Evolutionary conservation across 139 green algal genomes (phyloP).

Genomic region (Picochlorum sp.): DNA sequence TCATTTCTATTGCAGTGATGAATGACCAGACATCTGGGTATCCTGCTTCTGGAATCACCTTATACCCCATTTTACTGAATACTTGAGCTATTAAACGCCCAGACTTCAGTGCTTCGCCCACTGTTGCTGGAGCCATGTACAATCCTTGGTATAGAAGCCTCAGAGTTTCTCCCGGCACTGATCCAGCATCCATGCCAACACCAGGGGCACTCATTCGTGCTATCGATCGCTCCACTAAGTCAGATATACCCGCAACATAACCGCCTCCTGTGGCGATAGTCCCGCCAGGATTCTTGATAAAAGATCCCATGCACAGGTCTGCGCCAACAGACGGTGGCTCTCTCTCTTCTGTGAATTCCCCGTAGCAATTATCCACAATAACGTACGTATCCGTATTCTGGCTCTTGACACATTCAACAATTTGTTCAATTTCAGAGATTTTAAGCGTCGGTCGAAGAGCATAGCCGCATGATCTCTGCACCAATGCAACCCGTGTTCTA

Average conservation of each 20-base stretch:
- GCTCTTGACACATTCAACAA: constrained; percentile 44
- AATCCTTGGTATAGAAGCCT: constrained; percentile 79
- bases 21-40: constrained; percentile 44
- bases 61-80: constrained; percentile 47
- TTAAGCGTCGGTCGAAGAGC: constrained; percentile 70
- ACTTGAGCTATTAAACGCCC: constrained; percentile 72
- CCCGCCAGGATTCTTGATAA: constrained; percentile 95
- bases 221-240: constrained; percentile 62
- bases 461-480: constrained; percentile 96
- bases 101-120: constrained; percentile 89
- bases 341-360: constrained; percentile 83
- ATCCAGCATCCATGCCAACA: constrained; percentile 74
- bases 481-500: constrained; percentile 58
- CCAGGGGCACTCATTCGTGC: constrained; percentile 79
- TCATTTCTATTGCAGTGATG: constrained; percentile 82
- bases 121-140: constrained; percentile 75
- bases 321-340: constrained; percentile 83
- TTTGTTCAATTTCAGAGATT: constrained; percentile 64
- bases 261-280: constrained; percentile 81
- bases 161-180: constrained; percentile 54
- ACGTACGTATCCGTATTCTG: constrained; percentile 59
- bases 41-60: constrained; percentile 35
- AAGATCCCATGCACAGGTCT: constrained; percentile 82
- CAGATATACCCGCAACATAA: constrained; percentile 77
- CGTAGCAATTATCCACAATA: constrained; percentile 98